These are phyloP conservation scores for Aspergillus aculeatus DNA, from an alignment of 2,329 filamentous ascomycete species.

Conservation along the genomic window DNA sequence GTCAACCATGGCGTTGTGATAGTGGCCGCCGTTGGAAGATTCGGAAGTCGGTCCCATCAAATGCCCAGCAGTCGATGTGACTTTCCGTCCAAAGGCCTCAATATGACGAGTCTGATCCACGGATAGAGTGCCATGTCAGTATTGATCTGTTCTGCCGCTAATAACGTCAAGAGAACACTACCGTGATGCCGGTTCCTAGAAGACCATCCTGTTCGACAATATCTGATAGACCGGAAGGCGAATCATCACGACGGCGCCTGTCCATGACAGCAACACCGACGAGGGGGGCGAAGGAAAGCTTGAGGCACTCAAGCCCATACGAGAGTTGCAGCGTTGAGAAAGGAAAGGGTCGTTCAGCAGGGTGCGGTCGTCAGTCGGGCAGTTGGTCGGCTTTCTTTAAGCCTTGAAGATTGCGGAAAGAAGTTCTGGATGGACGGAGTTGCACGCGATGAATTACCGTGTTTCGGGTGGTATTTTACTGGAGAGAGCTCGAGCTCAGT, in stretches of 20 bases:
- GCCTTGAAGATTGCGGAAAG: constrained; percentile 4
- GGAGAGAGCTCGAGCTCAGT: constrained; percentile 13
- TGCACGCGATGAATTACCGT: constrained; percentile 37
- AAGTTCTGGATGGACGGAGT: constrained; percentile 10
- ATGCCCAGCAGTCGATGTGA: constrained; percentile 88
- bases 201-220: constrained; percentile 46
- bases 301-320: constrained; percentile 29
- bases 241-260: constrained; percentile 47
- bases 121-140: background rate
- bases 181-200: constrained; percentile 50
- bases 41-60: constrained; percentile 71
- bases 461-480: constrained; percentile 27
- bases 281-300: constrained; percentile 18
- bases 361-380: background rate
- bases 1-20: constrained; percentile 82
- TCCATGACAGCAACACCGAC: constrained; percentile 38
- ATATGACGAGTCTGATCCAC: constrained; percentile 71
- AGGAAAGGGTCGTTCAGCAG: background rate
- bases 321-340: constrained; percentile 15
- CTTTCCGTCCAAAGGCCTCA: constrained; percentile 90
- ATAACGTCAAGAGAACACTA: constrained; percentile 24
- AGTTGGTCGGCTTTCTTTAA: constrained; percentile 6
- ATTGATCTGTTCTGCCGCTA: background rate
- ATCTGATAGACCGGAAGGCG: constrained; percentile 43
- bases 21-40: constrained; percentile 59